Evolutionary conservation across 805 yeast species (phyloP).

Genomic region (Vanderwaltozyma tropicalis): DNA sequence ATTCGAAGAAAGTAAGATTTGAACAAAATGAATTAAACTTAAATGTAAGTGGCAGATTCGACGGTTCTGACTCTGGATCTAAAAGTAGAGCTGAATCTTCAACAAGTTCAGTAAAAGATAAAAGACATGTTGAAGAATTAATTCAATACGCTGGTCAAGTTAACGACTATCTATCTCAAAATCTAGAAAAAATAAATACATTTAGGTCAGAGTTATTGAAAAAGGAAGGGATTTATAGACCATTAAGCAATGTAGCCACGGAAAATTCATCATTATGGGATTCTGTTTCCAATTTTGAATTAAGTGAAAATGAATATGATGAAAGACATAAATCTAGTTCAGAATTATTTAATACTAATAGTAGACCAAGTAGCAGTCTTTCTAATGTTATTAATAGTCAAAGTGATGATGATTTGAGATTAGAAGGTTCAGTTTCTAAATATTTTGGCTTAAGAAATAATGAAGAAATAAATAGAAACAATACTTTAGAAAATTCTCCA

Average conservation of each 20-base stretch:
- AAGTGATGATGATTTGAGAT: background rate
- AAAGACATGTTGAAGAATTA: conserved; percentile 20
- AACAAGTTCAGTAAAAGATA: conserved; percentile 4
- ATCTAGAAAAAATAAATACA: conserved; percentile 17
- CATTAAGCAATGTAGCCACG: conserved; percentile 1
- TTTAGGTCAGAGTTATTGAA: conserved; percentile 11
- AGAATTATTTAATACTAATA: background rate
- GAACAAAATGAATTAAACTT: conserved; percentile 1
- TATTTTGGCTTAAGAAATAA: background rate
- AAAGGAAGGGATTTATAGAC: conserved; percentile 2
- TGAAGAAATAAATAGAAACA: background rate
- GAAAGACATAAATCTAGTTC: conserved; percentile 4
- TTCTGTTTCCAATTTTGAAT: conserved; percentile 21
- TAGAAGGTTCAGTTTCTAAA: too few relatives aligned
- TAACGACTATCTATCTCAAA: conserved; percentile 18
- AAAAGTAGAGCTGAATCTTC: background rate
- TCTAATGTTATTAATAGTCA: background rate
- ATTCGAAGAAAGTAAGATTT: conserved; percentile 10
- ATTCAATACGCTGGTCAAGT: conserved; percentile 22
- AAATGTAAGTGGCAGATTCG: background rate
- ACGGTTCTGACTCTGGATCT: background rate
- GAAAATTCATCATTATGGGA: conserved; percentile 7
- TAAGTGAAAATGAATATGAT: conserved; percentile 19
- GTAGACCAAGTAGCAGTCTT: background rate
- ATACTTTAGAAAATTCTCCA: conserved; percentile 1